Evolutionary conservation across 2,329 filamentous ascomycete species (phyloP).

Genomic region (Exutisphaerella laricina): DNA sequence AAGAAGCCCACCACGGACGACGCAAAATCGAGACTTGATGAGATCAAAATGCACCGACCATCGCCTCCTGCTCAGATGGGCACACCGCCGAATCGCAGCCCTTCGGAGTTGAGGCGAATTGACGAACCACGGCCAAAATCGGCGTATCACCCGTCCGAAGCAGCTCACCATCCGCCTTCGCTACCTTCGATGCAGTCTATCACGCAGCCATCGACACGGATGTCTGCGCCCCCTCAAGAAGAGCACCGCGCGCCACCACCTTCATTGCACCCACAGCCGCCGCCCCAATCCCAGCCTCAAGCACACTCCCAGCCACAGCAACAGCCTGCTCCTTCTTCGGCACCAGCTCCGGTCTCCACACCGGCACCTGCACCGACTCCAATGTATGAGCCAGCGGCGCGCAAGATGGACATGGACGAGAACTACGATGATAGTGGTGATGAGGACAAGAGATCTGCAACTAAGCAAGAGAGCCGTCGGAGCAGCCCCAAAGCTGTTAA

Average conservation of each 20-base stretch:
- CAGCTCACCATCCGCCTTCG: constrained; percentile 75
- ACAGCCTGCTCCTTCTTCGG: constrained; percentile 48
- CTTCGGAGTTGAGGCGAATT: constrained; percentile 59
- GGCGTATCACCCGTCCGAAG: constrained; percentile 85
- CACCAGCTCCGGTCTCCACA: constrained; percentile 33
- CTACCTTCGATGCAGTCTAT: constrained; percentile 46
- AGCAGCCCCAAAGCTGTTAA: constrained; percentile 37
- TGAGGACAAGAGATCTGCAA: constrained; percentile 58
- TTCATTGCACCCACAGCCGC: constrained; percentile 26
- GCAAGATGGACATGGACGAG: constrained; percentile 96
- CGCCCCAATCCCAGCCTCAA: constrained; percentile 44
- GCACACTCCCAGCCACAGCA: constrained; percentile 22
- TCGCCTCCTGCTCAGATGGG: constrained; percentile 45
- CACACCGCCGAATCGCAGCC: constrained; percentile 71
- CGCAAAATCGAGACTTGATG: constrained; percentile 77
- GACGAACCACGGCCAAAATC: constrained; percentile 59
- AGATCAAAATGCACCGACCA: constrained; percentile 68
- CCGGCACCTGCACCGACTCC: constrained; percentile 30
- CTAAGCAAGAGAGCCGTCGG: constrained; percentile 42
- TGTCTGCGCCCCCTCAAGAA: constrained; percentile 45
- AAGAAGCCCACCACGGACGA: constrained; percentile 92
- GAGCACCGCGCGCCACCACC: constrained; percentile 32
- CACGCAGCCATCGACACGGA: constrained; percentile 48
- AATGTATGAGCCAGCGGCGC: constrained; percentile 75
- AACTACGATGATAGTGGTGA: constrained; percentile 94